Percentiles rank a stretch among this genome's conserved stretches.
phyloP scores from a whole-genome alignment of 1,139 yeast species.

The Diutina scorzettiae region DNA sequence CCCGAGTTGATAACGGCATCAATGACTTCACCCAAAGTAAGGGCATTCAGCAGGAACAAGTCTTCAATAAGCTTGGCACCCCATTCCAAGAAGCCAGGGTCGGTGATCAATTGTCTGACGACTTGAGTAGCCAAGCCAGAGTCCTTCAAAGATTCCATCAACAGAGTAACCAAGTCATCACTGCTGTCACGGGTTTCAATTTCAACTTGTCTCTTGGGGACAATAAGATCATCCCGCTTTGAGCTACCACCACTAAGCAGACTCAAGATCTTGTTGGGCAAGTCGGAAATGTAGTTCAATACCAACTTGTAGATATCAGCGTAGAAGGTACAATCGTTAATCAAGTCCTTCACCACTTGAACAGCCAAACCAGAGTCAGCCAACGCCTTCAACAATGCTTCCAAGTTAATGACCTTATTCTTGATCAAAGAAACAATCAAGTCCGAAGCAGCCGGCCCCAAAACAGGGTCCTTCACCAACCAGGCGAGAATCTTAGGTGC shows the following conservation, averaged over 20 bases:
- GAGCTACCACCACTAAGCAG: conserved; percentile 15
- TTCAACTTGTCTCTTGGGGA: conserved; percentile 11
- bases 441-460: conserved; percentile 25
- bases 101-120: conserved; percentile 29
- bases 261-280: conserved; percentile 19
- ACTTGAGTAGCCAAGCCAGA: conserved; percentile 34
- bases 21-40: conserved; percentile 18
- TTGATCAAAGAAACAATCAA: conserved; percentile 11
- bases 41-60: conserved; percentile 20
- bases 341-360: conserved; percentile 25
- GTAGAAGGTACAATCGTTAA: conserved; percentile 30
- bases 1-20: conserved; percentile 25
- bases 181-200: conserved; percentile 15
- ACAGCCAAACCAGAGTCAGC: conserved; percentile 28
- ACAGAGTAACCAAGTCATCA: conserved; percentile 23
- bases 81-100: conserved; percentile 26
- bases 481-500: conserved; percentile 27
- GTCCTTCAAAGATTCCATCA: conserved; percentile 24
- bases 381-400: conserved; percentile 26
- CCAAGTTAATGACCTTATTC: conserved; percentile 10
- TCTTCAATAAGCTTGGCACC: conserved; percentile 23
- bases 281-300: conserved; percentile 16
- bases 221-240: conserved; percentile 7
- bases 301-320: conserved; percentile 26
- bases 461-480: conserved; percentile 22